Evolutionary conservation across 139 green algal genomes (phyloP).

Genomic region (Coelastrella sp.): DNA sequence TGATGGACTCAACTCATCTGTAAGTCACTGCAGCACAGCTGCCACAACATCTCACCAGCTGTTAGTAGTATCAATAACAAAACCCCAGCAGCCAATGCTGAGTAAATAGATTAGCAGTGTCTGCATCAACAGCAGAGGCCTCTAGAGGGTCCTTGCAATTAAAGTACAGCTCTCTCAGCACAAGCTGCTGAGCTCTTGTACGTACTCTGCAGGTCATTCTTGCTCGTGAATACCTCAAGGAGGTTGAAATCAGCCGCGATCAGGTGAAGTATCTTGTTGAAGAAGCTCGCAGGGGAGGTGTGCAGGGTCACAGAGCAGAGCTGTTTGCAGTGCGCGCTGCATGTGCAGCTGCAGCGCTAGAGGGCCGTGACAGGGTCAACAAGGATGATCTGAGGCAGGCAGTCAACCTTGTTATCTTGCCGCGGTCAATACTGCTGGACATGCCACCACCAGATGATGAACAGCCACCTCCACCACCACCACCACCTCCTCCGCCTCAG

Average conservation of each 20-base stretch:
- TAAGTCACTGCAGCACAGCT: neutral
- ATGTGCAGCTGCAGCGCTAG: constrained; percentile 88
- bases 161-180: no score
- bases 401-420: constrained; percentile 97
- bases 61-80: no score
- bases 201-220: constrained; percentile 80
- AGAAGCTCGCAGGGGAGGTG: constrained; percentile 87
- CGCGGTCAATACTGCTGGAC: constrained; percentile 76
- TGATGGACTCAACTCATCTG: constrained; percentile 71
- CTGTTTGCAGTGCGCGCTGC: constrained; percentile 93
- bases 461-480: constrained; percentile 81
- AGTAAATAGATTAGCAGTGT: no score
- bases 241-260: constrained; percentile 90
- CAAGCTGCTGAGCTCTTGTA: no score
- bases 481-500: constrained; percentile 86
- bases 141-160: no score
- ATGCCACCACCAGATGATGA: constrained; percentile 79
- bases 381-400: constrained; percentile 95
- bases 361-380: constrained; percentile 86
- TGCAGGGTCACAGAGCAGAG: constrained; percentile 95
- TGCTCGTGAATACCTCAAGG: constrained; percentile 96
- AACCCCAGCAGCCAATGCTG: no score
- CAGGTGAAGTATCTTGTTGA: constrained; percentile 97
- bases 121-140: no score
- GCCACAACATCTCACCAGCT: neutral